These are phyloP conservation scores for Yamadazyma kanchanaburiensis DNA, from an alignment of 1,139 yeast species.

Conservation along the genomic window DNA sequence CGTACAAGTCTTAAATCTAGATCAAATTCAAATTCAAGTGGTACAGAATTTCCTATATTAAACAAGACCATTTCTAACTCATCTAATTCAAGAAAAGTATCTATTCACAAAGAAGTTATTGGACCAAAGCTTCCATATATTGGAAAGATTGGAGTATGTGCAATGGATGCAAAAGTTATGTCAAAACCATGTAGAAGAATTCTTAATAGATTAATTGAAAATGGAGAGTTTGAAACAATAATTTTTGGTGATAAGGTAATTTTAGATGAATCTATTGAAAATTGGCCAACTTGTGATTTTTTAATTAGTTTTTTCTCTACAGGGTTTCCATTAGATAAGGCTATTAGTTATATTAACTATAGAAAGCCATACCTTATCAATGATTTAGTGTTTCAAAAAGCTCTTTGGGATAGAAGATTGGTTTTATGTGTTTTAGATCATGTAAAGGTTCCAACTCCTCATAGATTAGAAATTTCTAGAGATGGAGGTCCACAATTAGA, in stretches of 20 bases:
- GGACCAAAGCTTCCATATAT: conserved; percentile 63
- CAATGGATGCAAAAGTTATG: conserved; percentile 96
- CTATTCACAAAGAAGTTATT: conserved; percentile 38
- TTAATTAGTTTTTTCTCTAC: conserved; percentile 89
- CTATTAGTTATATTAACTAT: conserved; percentile 83
- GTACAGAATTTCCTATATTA: conserved; percentile 19
- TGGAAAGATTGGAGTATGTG: conserved; percentile 97
- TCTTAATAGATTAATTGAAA: conserved; percentile 79
- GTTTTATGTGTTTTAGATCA: conserved; percentile 81
- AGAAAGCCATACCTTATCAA: conserved; percentile 89
- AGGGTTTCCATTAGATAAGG: conserved; percentile 96
- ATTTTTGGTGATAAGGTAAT: conserved; percentile 98
- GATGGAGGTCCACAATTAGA: conserved; percentile 96
- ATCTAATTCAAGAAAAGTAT: conserved; percentile 43
- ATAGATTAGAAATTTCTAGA: conserved; percentile 80
- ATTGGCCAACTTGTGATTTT: conserved; percentile 99
- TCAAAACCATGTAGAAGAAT: conserved; percentile 95
- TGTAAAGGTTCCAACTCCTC: conserved; percentile 85
- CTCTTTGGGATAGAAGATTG: conserved; percentile 92
- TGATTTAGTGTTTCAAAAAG: conserved; percentile 87
- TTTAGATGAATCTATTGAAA: conserved; percentile 86
- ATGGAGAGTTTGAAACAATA: conserved; percentile 94
- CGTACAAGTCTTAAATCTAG: conserved; percentile 13
- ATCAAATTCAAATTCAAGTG: conserved; percentile 21
- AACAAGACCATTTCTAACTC: conserved; percentile 40